These are phyloP conservation scores for Aspergillus luchuensis DNA, from an alignment of 2,329 filamentous ascomycete species.

Conservation along the genomic window DNA sequence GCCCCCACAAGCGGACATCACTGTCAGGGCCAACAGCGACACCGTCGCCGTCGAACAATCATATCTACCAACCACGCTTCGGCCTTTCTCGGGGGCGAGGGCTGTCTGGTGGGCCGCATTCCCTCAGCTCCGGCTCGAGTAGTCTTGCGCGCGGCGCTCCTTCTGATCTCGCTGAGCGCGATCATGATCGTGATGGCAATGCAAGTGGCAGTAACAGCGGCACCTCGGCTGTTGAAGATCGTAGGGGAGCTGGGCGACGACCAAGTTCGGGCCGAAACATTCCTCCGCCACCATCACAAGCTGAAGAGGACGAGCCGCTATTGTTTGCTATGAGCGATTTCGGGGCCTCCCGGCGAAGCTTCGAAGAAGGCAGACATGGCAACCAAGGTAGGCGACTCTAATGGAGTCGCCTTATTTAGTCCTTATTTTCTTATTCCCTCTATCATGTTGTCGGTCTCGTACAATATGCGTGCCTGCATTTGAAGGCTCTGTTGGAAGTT, in stretches of 20 bases:
- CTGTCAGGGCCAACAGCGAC: constrained; percentile 28
- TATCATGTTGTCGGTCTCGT: background rate
- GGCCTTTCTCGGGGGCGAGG: constrained; percentile 41
- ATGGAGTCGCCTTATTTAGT: constrained; percentile 27
- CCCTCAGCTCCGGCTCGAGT: constrained; percentile 43
- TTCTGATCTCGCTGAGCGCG: constrained; percentile 37
- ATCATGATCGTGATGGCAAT: constrained; percentile 42
- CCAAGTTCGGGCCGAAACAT: constrained; percentile 36
- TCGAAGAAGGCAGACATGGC: constrained; percentile 43
- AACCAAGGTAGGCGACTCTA: constrained; percentile 34
- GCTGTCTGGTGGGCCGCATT: constrained; percentile 40
- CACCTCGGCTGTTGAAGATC: constrained; percentile 37
- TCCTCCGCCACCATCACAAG: constrained; percentile 32
- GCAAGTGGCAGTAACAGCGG: constrained; percentile 45
- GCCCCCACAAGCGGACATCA: constrained; percentile 24
- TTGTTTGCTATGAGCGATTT: constrained; percentile 52
- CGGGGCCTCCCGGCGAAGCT: constrained; percentile 44
- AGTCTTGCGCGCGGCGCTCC: constrained; percentile 42
- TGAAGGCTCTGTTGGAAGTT: background rate
- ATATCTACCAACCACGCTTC: constrained; percentile 43
- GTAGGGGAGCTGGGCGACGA: constrained; percentile 39
- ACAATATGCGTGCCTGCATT: background rate
- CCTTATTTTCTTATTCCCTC: background rate
- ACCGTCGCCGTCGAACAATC: constrained; percentile 36
- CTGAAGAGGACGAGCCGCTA: constrained; percentile 49